Percentiles rank a stretch among this genome's conserved stretches.
Evolutionary conservation across 2,329 filamentous ascomycete genomes (phyloP).

Genomic region (Blumeria hordei): DNA sequence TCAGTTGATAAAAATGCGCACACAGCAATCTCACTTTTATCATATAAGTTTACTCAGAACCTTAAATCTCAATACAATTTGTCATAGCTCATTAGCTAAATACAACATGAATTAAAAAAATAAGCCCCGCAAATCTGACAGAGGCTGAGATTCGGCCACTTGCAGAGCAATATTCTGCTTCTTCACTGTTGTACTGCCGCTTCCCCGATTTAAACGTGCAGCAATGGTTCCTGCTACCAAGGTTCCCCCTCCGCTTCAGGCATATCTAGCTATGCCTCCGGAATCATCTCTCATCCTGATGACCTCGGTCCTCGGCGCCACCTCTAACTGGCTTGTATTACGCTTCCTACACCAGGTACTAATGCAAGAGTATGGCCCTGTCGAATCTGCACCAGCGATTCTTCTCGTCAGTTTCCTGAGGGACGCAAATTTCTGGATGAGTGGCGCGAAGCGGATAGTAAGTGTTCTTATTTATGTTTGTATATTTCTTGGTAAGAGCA

Average conservation of each 20-base stretch:
- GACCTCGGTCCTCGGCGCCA: conserved; percentile 40
- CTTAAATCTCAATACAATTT: too few species aligned
- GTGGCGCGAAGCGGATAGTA: conserved; percentile 44
- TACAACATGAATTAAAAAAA: too few species aligned
- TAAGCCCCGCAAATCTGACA: too few species aligned
- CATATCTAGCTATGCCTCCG: conserved; percentile 33
- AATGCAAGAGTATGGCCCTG: conserved; percentile 7
- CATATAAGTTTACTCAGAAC: too few species aligned
- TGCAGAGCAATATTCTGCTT: too few species aligned
- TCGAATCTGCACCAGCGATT: conserved; percentile 21
- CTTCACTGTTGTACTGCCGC: too few species aligned
- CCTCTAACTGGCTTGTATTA: conserved; percentile 39
- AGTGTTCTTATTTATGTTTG: conserved; percentile 8
- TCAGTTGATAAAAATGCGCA: too few species aligned
- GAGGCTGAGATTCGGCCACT: too few species aligned
- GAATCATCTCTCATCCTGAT: conserved; percentile 38
- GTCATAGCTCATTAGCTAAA: too few species aligned
- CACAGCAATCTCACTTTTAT: too few species aligned
- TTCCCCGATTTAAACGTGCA: background rate
- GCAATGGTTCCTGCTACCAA: background rate
- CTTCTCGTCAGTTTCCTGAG: conserved; percentile 67
- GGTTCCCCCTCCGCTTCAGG: conserved; percentile 35
- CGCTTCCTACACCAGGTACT: conserved; percentile 22
- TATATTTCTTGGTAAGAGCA: too few species aligned
- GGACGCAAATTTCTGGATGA: conserved; percentile 55